Conservation (phyloP, 805 yeast genomes). For the Saccharomycopsis fibuligera region DNA sequence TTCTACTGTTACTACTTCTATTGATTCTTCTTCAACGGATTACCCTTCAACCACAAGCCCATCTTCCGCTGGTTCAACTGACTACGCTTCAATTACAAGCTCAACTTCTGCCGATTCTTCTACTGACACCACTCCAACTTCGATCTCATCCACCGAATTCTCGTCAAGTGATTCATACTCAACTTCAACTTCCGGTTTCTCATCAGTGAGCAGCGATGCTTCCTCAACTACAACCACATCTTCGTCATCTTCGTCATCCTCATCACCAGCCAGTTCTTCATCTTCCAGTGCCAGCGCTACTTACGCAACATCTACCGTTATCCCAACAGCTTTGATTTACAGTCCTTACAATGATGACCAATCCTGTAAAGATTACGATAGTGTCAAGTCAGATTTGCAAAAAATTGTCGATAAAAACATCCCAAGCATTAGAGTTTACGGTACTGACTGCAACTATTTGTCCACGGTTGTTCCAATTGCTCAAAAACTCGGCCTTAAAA, state of each 20-base stretch:
- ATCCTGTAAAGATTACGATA: slow-evolving; percentile 53
- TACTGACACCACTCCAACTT: not conserved
- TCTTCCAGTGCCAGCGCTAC: slow-evolving; percentile 22
- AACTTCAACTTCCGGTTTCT: slow-evolving; percentile 26
- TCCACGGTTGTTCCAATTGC: slow-evolving; percentile 60
- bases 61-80: not conserved
- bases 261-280: slow-evolving; percentile 24
- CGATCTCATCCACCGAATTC: not conserved
- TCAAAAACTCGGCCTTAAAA: slow-evolving; percentile 50
- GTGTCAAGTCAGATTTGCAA: slow-evolving; percentile 53
- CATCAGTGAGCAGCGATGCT: slow-evolving; percentile 30
- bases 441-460: slow-evolving; percentile 77
- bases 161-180: not conserved
- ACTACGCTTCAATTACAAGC: not conserved
- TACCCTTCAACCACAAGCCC: too few species aligned
- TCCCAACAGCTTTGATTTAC: slow-evolving; percentile 60
- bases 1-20: not conserved
- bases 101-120: not conserved
- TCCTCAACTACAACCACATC: slow-evolving; percentile 32
- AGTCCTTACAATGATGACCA: slow-evolving; percentile 72
- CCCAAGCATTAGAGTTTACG: slow-evolving; percentile 65
- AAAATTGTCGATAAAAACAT: slow-evolving; percentile 58
- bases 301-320: slow-evolving; percentile 27
- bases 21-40: not conserved
- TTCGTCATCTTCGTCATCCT: slow-evolving; percentile 18